Percentiles rank a stretch among this genome's conserved stretches.
Conservation (phyloP, 148 eudicot genomes). For the Diospyros kaki region DNA sequence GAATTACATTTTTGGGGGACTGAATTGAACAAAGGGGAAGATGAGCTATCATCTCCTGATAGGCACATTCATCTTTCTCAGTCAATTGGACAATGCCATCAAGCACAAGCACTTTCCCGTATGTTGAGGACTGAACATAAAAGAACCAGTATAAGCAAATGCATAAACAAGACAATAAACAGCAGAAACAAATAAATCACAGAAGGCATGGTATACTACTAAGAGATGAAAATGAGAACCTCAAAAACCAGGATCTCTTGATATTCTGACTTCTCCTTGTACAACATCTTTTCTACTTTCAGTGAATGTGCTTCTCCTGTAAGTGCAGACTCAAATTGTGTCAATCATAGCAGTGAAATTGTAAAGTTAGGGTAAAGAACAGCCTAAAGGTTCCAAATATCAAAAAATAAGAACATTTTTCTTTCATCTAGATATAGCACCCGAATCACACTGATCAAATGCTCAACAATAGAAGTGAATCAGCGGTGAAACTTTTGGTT, state of each 20-base stretch:
- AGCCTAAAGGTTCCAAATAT: not conserved
- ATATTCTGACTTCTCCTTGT: constrained; percentile 62
- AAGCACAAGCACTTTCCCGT: constrained; percentile 88
- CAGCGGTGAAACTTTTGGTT: too few species aligned
- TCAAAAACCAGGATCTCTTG: constrained; percentile 93
- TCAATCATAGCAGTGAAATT: constrained; percentile 1
- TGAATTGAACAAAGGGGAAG: constrained; percentile 88
- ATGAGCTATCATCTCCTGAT: constrained; percentile 57
- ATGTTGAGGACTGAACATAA: constrained; percentile 57
- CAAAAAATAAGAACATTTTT: not conserved
- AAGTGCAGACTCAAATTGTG: constrained; percentile 5
- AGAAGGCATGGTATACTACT: not conserved
- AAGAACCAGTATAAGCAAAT: constrained; percentile 3
- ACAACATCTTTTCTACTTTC: constrained; percentile 70
- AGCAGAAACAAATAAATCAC: not conserved
- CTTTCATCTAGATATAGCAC: not conserved
- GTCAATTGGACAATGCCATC: constrained; percentile 92
- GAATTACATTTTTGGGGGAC: constrained; percentile 66
- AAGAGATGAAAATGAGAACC: constrained; percentile 37
- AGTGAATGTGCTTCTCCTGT: constrained; percentile 93
- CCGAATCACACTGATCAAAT: not conserved
- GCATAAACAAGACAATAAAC: not conserved
- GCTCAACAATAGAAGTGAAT: too few species aligned
- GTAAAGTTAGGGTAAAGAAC: not conserved
- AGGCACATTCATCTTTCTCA: constrained; percentile 66